Percentiles rank a stretch among this genome's conserved stretches.
Conservation (phyloP, 495 filamentous ascomycete species). For the Penicillium ochrochloron region DNA sequence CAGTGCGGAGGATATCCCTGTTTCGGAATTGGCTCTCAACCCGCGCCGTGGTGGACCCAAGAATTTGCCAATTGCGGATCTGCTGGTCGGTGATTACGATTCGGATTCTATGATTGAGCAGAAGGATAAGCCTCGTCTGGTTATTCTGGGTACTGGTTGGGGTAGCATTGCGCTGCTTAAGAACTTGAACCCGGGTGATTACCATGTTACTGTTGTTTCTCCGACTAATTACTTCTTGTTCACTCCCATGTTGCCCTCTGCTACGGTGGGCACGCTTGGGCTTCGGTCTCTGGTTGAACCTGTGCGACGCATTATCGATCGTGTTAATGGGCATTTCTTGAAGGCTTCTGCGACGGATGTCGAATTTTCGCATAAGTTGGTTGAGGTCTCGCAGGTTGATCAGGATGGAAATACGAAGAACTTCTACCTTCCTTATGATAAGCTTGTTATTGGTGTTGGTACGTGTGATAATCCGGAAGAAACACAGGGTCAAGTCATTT, state of each 20-base stretch:
- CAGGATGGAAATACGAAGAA: slow-evolving; percentile 68
- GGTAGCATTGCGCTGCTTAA: slow-evolving; percentile 92
- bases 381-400: slow-evolving; percentile 80
- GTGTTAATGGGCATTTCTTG: slow-evolving; percentile 85
- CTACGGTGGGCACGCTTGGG: slow-evolving; percentile 94
- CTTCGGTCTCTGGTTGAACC: slow-evolving; percentile 91
- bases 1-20: slow-evolving; percentile 70
- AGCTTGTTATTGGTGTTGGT: slow-evolving; percentile 94
- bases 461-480: slow-evolving; percentile 26
- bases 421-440: slow-evolving; percentile 98
- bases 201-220: slow-evolving; percentile 92
- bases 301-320: slow-evolving; percentile 78
- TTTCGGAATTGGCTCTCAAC: slow-evolving; percentile 80
- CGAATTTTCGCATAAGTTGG: slow-evolving; percentile 86
- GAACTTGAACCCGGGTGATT: slow-evolving; percentile 84
- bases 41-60: slow-evolving; percentile 90
- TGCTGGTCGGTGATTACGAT: slow-evolving; percentile 86
- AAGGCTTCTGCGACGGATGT: slow-evolving; percentile 85
- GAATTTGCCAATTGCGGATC: slow-evolving; percentile 89
- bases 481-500: not conserved
- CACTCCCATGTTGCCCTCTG: slow-evolving; percentile 95
- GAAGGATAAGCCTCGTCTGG: slow-evolving; percentile 87
- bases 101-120: slow-evolving; percentile 64
- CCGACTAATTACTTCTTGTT: slow-evolving; percentile 97
- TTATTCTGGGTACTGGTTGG: slow-evolving; percentile 95